Percentiles rank a stretch among this genome's conserved stretches.
These are phyloP conservation scores for Myriangium duriaei DNA, from an alignment of 2,329 filamentous ascomycete genomes.

Conservation along the genomic window DNA sequence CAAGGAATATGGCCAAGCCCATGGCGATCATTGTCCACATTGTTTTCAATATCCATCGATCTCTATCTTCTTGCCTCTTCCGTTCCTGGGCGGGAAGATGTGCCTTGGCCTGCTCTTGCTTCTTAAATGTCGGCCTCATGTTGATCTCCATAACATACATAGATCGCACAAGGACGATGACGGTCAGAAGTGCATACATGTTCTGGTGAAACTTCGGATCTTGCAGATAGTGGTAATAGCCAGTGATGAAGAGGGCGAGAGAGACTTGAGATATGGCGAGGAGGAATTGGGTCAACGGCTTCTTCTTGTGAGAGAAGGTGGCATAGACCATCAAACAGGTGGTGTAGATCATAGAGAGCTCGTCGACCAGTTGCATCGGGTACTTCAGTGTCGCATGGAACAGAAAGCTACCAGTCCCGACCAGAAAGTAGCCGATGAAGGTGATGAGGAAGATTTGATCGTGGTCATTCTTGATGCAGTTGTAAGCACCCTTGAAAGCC, in stretches of 20 bases:
- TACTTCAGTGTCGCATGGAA: conserved; percentile 56
- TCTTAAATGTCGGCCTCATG: conserved; percentile 43
- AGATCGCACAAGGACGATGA: conserved; percentile 55
- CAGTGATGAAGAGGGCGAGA: conserved; percentile 53
- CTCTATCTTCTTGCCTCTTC: conserved; percentile 41
- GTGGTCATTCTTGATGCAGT: conserved; percentile 60
- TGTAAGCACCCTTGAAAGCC: conserved; percentile 60
- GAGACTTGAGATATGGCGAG: conserved; percentile 46
- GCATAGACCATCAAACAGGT: conserved; percentile 60
- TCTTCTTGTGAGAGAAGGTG: conserved; percentile 58
- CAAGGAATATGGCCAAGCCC: conserved; percentile 59
- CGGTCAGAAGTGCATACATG: conserved; percentile 61
- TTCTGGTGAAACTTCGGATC: conserved; percentile 75
- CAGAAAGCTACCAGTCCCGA: conserved; percentile 49
- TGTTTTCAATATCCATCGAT: conserved; percentile 44
- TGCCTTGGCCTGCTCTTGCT: conserved; percentile 28
- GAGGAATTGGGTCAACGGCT: conserved; percentile 36
- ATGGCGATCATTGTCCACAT: conserved; percentile 67
- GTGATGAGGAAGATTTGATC: conserved; percentile 61
- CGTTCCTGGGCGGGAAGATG: conserved; percentile 23
- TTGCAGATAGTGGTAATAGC: conserved; percentile 70
- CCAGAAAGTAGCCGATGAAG: conserved; percentile 49
- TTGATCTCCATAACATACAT: conserved; percentile 66
- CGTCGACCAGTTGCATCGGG: conserved; percentile 59
- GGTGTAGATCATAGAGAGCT: conserved; percentile 61